Conservation (phyloP, 2,329 filamentous ascomycete species). For the Pseudocercospora pini-densiflorae region DNA sequence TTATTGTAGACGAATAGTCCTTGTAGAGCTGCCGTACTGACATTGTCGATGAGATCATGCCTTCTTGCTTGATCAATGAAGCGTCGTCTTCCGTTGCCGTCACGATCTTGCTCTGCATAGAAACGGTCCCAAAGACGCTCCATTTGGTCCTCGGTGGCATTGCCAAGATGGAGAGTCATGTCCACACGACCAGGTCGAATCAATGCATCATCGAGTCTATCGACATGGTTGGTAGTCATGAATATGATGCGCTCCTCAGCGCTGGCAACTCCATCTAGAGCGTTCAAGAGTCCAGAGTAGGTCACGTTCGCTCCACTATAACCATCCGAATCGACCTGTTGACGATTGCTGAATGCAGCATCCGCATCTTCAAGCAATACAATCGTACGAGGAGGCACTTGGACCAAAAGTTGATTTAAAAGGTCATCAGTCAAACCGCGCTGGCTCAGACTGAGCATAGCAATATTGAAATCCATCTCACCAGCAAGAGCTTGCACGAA, state of each 20-base stretch:
- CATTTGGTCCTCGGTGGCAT: conserved; percentile 85
- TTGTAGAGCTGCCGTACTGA: conserved; percentile 90
- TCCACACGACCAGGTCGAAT: conserved; percentile 92
- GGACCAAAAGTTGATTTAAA: conserved; percentile 82
- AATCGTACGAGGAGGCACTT: conserved; percentile 80
- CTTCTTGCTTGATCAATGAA: conserved; percentile 75
- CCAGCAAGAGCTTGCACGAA: conserved; percentile 96
- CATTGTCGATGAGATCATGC: conserved; percentile 70
- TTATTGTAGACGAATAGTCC: conserved; percentile 97
- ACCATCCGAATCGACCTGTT: conserved; percentile 76
- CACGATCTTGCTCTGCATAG: conserved; percentile 78
- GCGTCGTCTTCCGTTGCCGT: conserved; percentile 63
- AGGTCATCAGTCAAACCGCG: conserved; percentile 88
- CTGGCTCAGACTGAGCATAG: conserved; percentile 89
- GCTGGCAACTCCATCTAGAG: conserved; percentile 83
- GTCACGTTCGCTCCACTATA: conserved; percentile 89
- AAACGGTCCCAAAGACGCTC: conserved; percentile 91
- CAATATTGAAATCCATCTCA: conserved; percentile 89
- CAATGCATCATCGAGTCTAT: conserved; percentile 84
- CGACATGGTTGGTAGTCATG: conserved; percentile 91
- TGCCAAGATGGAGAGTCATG: conserved; percentile 87
- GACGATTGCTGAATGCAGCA: conserved; percentile 83
- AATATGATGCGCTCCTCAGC: conserved; percentile 94
- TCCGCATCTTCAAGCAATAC: conserved; percentile 89
- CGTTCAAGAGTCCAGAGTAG: conserved; percentile 81